These are phyloP conservation scores for Avena sativa DNA, from an alignment of 176 grass and related monocot genomes.

Conservation along the genomic window DNA sequence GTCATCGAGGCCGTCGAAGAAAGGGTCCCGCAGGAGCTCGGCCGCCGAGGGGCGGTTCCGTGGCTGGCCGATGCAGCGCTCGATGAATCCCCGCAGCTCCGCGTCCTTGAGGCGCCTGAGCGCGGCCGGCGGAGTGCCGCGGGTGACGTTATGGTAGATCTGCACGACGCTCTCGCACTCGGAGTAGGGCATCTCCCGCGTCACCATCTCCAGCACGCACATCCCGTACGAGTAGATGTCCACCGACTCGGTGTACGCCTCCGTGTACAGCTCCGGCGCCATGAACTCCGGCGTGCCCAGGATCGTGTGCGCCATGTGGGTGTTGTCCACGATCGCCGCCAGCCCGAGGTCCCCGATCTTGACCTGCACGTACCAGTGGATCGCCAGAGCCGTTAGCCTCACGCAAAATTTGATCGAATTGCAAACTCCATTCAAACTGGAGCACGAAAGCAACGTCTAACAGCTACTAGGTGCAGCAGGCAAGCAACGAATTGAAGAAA, in stretches of 20 bases:
- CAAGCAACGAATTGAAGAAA: slow-evolving; percentile 22
- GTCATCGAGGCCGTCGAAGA: slow-evolving; percentile 68
- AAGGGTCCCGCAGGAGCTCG: slow-evolving; percentile 79
- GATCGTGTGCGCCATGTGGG: slow-evolving; percentile 79
- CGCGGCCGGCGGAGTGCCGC: slow-evolving; percentile 54
- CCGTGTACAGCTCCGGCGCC: slow-evolving; percentile 95
- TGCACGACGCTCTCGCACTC: slow-evolving; percentile 82
- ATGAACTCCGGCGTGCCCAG: slow-evolving; percentile 98
- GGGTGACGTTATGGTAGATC: slow-evolving; percentile 76
- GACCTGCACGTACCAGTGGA: slow-evolving; percentile 46
- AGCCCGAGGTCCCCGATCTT: slow-evolving; percentile 98
- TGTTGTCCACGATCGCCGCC: slow-evolving; percentile 84
- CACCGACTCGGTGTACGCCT: slow-evolving; percentile 93
- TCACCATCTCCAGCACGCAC: slow-evolving; percentile 98
- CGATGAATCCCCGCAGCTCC: slow-evolving; percentile 76
- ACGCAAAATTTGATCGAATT: background rate
- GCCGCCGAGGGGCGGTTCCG: slow-evolving; percentile 67
- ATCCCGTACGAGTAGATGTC: slow-evolving; percentile 98
- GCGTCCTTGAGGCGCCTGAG: slow-evolving; percentile 67
- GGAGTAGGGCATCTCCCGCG: slow-evolving; percentile 85
- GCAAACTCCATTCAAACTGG: background rate
- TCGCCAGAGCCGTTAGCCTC: slow-evolving; percentile 4
- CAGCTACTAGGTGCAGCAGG: background rate
- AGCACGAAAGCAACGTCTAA: slow-evolving; percentile 40
- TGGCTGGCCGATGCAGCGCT: slow-evolving; percentile 74